Conservation (phyloP, 2,329 filamentous ascomycete genomes). For the Lasiodiplodia theobromae region DNA sequence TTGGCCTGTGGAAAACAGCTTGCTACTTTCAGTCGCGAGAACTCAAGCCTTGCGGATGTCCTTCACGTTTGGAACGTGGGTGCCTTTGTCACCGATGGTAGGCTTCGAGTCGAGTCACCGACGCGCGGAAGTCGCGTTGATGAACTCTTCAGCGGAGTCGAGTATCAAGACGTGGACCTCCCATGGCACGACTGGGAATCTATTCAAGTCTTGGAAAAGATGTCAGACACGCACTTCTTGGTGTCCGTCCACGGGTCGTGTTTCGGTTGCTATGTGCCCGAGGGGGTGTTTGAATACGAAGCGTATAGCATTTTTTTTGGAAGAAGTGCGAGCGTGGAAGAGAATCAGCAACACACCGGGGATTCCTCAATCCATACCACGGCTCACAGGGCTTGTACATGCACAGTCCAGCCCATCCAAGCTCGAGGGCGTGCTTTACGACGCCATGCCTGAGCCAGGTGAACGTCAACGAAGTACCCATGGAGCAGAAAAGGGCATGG, state of each 20-base stretch:
- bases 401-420: neutral
- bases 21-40: neutral
- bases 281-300: neutral
- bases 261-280: constrained; percentile 6
- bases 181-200: constrained; percentile 6
- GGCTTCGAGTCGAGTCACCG: neutral
- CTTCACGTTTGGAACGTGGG: neutral
- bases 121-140: neutral
- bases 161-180: neutral
- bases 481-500: constrained; percentile 1
- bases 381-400: neutral
- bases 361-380: neutral
- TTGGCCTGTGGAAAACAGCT: neutral
- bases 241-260: neutral
- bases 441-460: neutral
- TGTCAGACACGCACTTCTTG: constrained; percentile 3
- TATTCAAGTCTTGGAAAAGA: constrained; percentile 1
- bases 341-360: neutral
- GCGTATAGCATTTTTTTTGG: neutral
- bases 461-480: neutral
- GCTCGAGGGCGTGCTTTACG: constrained; percentile 3
- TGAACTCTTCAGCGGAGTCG: constrained; percentile 9
- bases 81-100: neutral
- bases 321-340: constrained; percentile 6
- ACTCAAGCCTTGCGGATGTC: neutral